phyloP scores from a whole-genome alignment of 805 yeast genomes.

The Brettanomyces sp. region DNA sequence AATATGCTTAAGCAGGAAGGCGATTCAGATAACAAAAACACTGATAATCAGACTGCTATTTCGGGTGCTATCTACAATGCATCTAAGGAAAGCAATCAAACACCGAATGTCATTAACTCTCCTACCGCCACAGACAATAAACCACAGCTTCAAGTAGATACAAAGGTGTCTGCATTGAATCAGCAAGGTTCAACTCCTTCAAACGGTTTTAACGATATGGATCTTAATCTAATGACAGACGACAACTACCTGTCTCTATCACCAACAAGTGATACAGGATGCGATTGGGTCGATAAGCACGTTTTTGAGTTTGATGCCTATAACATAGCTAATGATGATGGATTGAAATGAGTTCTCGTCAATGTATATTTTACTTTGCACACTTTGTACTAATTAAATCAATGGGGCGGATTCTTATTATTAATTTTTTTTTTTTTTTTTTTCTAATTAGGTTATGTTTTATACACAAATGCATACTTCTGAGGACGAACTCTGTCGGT shows the following conservation, averaged over 20 bases:
- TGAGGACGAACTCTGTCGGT: no score
- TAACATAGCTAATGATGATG: conserved; percentile 7
- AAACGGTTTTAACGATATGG: conserved; percentile 15
- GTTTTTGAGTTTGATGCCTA: conserved; percentile 30
- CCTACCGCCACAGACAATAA: neutral
- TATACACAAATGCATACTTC: no score
- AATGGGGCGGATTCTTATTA: no score
- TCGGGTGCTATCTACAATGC: neutral
- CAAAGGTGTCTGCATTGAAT: neutral
- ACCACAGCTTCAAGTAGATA: no score
- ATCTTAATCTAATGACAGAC: conserved; percentile 16
- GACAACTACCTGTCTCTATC: conserved; percentile 14
- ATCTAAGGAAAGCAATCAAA: neutral
- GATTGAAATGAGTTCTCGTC: neutral
- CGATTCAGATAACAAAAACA: neutral
- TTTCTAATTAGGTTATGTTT: no score
- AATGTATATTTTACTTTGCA: neutral
- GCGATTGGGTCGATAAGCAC: conserved; percentile 49
- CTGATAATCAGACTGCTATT: neutral
- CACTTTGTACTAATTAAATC: neutral
- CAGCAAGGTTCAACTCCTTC: neutral
- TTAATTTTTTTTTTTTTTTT: no score
- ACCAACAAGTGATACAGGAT: conserved; percentile 38
- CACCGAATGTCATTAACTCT: neutral
- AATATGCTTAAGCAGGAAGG: neutral